These are phyloP conservation scores for Aspergillus arachidicola DNA, from an alignment of 2,329 filamentous ascomycete genomes.

Conservation along the genomic window DNA sequence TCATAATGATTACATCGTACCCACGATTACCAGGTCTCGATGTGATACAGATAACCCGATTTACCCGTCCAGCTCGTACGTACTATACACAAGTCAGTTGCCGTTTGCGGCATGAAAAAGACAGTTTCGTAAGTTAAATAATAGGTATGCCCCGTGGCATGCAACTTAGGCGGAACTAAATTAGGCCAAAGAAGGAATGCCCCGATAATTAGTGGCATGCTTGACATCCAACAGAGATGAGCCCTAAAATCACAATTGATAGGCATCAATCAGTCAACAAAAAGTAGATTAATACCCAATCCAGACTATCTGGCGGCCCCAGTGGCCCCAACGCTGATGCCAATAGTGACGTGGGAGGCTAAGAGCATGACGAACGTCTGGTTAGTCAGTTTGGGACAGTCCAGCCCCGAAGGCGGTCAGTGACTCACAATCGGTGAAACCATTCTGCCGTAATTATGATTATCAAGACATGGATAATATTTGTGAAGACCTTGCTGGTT, in stretches of 20 bases:
- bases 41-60: not conserved
- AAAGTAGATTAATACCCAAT: constrained; percentile 5
- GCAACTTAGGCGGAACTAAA: not conserved
- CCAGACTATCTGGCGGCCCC: not conserved
- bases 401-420: constrained; percentile 6
- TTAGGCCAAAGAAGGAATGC: not conserved
- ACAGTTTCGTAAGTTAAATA: not conserved
- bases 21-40: not conserved
- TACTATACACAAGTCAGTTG: not conserved
- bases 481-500: not conserved
- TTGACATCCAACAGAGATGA: not conserved
- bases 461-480: not conserved
- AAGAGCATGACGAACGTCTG: not conserved
- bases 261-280: not conserved
- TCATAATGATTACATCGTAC: not conserved
- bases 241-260: not conserved
- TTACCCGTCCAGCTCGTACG: not conserved
- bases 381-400: not conserved
- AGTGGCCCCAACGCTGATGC: constrained; percentile 1
- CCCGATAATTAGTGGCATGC: not conserved
- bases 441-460: constrained; percentile 8
- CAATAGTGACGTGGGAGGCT: constrained; percentile 10
- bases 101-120: not conserved
- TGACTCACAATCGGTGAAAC: constrained; percentile 3
- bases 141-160: not conserved